Conservation (phyloP, 768 basidiomycete genomes). For the Suillus bovinus region DNA sequence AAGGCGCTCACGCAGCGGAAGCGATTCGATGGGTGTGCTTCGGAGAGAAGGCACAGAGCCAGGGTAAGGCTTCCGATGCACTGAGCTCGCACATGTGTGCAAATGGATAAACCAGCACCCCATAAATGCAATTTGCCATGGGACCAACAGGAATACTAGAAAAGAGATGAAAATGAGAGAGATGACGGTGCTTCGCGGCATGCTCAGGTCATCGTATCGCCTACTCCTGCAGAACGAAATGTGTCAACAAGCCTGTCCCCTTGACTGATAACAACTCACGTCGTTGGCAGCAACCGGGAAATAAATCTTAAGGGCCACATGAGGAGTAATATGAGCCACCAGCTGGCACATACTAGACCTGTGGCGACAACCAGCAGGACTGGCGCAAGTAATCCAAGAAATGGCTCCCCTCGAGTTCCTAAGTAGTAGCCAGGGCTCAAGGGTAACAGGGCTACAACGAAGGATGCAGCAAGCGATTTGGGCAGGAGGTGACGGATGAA, state of each 20-base stretch:
- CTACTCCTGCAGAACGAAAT: constrained; percentile 12
- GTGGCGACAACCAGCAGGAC: constrained; percentile 57
- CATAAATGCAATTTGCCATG: constrained; percentile 90
- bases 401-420: constrained; percentile 54
- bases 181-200: constrained; percentile 49
- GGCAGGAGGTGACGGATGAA: constrained; percentile 44
- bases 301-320: constrained; percentile 43
- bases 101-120: constrained; percentile 82
- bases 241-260: background rate
- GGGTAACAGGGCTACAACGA: constrained; percentile 55
- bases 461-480: constrained; percentile 43
- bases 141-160: constrained; percentile 75
- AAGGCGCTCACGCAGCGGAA: constrained; percentile 18
- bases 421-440: constrained; percentile 55
- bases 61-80: constrained; percentile 16
- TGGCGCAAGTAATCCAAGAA: constrained; percentile 37
- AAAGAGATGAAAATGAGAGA: constrained; percentile 62
- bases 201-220: constrained; percentile 35
- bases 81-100: constrained; percentile 52
- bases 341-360: constrained; percentile 64
- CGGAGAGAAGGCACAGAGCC: constrained; percentile 29
- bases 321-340: constrained; percentile 51
- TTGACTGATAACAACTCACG: constrained; percentile 13
- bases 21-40: constrained; percentile 25
- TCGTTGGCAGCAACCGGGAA: constrained; percentile 13